Conservation (phyloP, 441 rosid species). For the Dalechampia spathulata region DNA sequence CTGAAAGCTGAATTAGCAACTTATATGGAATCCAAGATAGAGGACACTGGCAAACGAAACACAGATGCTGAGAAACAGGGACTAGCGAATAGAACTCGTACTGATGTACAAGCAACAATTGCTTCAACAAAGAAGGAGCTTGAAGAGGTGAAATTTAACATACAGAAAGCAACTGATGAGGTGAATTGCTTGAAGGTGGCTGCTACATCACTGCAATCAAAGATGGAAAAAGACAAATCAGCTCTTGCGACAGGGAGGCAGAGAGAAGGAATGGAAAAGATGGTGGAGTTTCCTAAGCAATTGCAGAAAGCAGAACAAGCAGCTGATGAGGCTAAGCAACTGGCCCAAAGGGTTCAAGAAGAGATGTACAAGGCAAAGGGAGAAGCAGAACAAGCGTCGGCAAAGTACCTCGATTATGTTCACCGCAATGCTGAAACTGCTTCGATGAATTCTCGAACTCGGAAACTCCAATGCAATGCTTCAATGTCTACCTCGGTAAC, state of each 20-base stretch:
- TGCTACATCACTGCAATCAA: conserved; percentile 46
- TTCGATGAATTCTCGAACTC: too few species aligned
- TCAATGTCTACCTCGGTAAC: too few species aligned
- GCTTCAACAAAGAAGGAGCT: conserved; percentile 78
- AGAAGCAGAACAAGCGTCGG: conserved; percentile 78
- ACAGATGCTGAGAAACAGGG: conserved; percentile 22
- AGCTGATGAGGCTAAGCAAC: conserved; percentile 72
- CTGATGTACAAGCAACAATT: conserved; percentile 49
- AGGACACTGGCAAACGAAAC: conserved; percentile 27
- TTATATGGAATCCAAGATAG: conserved; percentile 73
- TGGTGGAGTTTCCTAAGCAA: conserved; percentile 64
- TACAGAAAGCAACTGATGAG: conserved; percentile 71
- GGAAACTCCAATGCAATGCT: too few species aligned
- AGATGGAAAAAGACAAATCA: conserved; percentile 61
- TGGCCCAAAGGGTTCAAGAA: conserved; percentile 59
- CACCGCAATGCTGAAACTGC: too few species aligned
- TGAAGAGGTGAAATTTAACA: conserved; percentile 59
- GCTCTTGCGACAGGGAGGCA: conserved; percentile 54
- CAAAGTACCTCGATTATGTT: too few species aligned
- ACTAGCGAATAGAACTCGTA: conserved; percentile 35
- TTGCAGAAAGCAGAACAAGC: conserved; percentile 72
- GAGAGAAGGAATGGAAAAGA: conserved; percentile 87
- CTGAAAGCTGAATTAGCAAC: conserved; percentile 75
- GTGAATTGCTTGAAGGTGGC: conserved; percentile 70
- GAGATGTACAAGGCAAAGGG: conserved; percentile 69